Base-by-base conservation (phyloP, 2,329 filamentous ascomycete genomes). In the Leptosphaerulina australis region DNA sequence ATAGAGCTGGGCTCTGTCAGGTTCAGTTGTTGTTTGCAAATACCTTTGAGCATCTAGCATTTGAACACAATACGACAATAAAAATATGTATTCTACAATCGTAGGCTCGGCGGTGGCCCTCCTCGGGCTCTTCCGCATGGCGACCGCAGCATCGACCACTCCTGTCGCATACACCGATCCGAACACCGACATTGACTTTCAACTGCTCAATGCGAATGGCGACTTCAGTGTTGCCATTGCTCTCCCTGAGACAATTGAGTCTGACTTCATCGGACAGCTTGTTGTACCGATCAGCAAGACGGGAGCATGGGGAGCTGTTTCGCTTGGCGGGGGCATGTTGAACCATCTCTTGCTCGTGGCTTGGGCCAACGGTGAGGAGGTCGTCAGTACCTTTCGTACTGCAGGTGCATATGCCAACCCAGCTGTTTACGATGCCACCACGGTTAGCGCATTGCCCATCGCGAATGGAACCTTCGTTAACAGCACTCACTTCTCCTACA, bases 401-500 rank as follows among this genome's bases (percentile, higher is more conserved):
- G 75, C 75, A 12, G 71, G 68, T 22, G 74, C 73, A 20, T 82
- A 82, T 62, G 69, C 75, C 44, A 76, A 75, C 36, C 80, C 80
- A 0, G 66, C 75, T 2, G 67, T 75, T n/a, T 51, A 51, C 36
- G 48, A 45, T 41, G 79, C 79, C 59, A 71, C 74, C 3, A 71
- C 71, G 17, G 73, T 76, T 24, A 72, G 73, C 10, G 59, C 77
- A 12, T 61, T 61, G 2, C 74, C 79, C 11, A 82, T 82, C 53
- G 68, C 77, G 18, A 78, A 79, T 17, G 79, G 80, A 20, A 81
- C 79, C 1, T 81, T 77, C 18, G 66, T 81, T 50, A 83, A 82
- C 70, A 70, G 67, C 53, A 82, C 80, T 1, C 78, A 82, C 55
- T 77, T 76, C 62, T 77, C 77, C 2, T 81, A 79, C 55, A 83